Base-by-base conservation (phyloP, 768 basidiomycete species). In the Tulasnella sp. region DNA sequence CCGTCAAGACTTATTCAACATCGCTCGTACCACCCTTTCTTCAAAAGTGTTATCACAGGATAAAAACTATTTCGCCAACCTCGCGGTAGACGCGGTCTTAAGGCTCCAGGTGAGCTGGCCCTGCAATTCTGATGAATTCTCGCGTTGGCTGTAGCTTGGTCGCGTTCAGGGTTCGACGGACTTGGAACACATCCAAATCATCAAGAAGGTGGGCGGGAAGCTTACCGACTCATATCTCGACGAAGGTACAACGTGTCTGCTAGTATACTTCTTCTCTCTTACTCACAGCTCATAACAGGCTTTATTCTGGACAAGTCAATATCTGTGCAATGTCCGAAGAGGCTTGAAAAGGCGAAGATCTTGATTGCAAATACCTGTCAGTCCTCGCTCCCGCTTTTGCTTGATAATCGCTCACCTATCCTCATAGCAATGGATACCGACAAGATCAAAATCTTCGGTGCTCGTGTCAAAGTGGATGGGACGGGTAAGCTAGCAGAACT, bases 141-240 rank as follows among this genome's bases (percentile, higher is more conserved):
- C 7, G 42, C 46, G 44, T 56, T 24, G 19, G 19, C n/a, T 45
- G 30, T 42, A 5, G 38, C n/a, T 1, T n/a, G 38, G 7, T 12
- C 38, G 21, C 15, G 15, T 50, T 5, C 66, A 92, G 87, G 96
- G 96, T 38, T 96, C 92, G 38, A 92, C 89, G 52, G 87, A 98
- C 73, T 77, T 99, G 31, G 94, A 99, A 65, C 92, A 97, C 70
- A 97, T 99, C 64, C 94, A 99, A 72, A 85, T 98, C 70, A 99
- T 98, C 76, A 99, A 99, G 80, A 97, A 97, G 73, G 90, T 89
- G n/a, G 94, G 94, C 59, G 94, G 94, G 52, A 99, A 97, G 75
- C 78, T 99, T 66, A 94, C 92, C 0, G 94, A 98, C 67, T 94
- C 92, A 4, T 99, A 98, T 75, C 81, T 99, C 31, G 93, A 96